Percentiles rank a stretch among this genome's conserved stretches.
These are phyloP conservation scores for Lanzia echinophila DNA, from an alignment of 2,329 filamentous ascomycete genomes.

Conservation along the genomic window DNA sequence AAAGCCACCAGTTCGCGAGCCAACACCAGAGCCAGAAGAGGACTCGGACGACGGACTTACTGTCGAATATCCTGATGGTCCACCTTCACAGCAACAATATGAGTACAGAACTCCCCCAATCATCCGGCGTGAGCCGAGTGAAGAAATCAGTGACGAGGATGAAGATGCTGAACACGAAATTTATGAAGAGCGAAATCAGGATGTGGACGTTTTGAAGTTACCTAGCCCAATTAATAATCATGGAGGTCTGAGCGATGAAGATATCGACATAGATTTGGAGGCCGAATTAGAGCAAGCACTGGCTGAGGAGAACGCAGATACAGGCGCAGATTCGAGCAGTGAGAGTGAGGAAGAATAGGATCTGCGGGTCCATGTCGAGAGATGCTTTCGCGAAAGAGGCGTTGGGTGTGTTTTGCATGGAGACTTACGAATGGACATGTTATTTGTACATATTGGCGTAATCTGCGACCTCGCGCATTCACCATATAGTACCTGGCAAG, in stretches of 20 bases:
- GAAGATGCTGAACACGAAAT: conserved; percentile 41
- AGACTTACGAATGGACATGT: no score
- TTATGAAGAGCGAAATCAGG: conserved; percentile 28
- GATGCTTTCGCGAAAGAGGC: not conserved
- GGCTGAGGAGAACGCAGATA: conserved; percentile 13
- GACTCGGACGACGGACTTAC: conserved; percentile 52
- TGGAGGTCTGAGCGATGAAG: conserved; percentile 26
- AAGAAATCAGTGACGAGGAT: conserved; percentile 40
- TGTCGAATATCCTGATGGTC: conserved; percentile 53
- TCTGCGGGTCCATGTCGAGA: not conserved
- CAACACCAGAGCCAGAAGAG: conserved; percentile 28
- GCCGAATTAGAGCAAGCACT: conserved; percentile 29
- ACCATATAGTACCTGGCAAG: no score
- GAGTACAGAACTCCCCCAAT: conserved; percentile 23
- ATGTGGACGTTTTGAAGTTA: conserved; percentile 41
- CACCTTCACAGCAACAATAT: conserved; percentile 27
- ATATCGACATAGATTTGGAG: conserved; percentile 30
- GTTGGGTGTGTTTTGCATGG: not conserved
- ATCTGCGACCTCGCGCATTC: no score
- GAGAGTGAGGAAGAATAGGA: conserved; percentile 32
- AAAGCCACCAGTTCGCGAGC: conserved; percentile 25
- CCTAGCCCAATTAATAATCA: conserved; percentile 44
- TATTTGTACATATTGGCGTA: no score
- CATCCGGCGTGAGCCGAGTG: conserved; percentile 23
- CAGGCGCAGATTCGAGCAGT: conserved; percentile 23